Conservation (phyloP, 495 filamentous ascomycete species). For the Xanthoparmelia taractica region DNA sequence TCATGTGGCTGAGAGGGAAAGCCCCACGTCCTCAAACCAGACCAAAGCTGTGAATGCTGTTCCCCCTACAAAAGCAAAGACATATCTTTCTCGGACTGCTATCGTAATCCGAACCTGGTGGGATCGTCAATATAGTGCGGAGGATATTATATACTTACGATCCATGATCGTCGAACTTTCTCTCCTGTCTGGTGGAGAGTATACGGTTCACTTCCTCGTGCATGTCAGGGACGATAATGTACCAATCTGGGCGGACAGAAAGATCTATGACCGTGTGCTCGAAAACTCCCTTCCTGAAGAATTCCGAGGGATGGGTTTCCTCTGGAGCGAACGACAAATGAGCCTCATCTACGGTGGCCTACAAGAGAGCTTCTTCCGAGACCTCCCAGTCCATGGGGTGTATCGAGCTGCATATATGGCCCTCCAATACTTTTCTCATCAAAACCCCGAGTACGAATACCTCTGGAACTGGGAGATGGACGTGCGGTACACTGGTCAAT, state of each 20-base stretch:
- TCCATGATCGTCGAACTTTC: constrained; percentile 56
- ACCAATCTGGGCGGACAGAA: constrained; percentile 59
- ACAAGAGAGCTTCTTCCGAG: constrained; percentile 61
- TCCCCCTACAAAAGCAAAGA: constrained; percentile 14
- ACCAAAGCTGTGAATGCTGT: constrained; percentile 17
- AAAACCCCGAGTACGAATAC: constrained; percentile 88
- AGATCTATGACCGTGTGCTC: constrained; percentile 56
- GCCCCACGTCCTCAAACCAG: constrained; percentile 18
- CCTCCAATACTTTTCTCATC: constrained; percentile 82
- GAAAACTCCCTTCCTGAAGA: constrained; percentile 69
- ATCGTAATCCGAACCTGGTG: constrained; percentile 58
- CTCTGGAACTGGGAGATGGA: constrained; percentile 99
- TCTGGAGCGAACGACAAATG: constrained; percentile 95
- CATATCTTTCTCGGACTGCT: constrained; percentile 46
- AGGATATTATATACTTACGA: constrained; percentile 49
- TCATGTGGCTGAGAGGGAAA: constrained; percentile 16
- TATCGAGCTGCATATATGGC: constrained; percentile 91
- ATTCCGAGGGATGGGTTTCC: constrained; percentile 76
- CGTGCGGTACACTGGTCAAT: constrained; percentile 91
- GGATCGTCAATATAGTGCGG: constrained; percentile 47
- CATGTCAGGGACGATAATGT: constrained; percentile 59
- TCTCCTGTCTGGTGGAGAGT: constrained; percentile 55
- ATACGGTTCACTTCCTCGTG: constrained; percentile 55
- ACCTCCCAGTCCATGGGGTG: constrained; percentile 76
- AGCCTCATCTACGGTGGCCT: constrained; percentile 75